Percentiles rank a stretch among this genome's conserved stretches.
Conservation (phyloP, 73 alveolate genomes). For the Paramecium caudatum region DNA sequence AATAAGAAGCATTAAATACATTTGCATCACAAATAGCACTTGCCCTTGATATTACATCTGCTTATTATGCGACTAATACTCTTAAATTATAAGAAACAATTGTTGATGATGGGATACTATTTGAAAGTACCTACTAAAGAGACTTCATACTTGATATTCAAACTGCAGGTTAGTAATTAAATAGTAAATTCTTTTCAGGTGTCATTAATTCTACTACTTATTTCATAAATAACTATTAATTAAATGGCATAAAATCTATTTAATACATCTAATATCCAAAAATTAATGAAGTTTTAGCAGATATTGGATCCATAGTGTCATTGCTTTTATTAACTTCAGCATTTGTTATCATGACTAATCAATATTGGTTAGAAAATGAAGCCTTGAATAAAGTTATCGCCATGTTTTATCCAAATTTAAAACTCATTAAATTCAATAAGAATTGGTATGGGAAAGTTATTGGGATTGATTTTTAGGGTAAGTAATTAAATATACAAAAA, state of each 20-base stretch:
- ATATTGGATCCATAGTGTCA: constrained; percentile 65
- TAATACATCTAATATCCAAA: constrained; percentile 16
- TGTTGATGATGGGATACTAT: background rate
- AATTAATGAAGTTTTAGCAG: constrained; percentile 53
- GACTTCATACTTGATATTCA: constrained; percentile 4
- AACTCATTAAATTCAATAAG: background rate
- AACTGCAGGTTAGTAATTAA: constrained; percentile 14
- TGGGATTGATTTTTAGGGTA: background rate
- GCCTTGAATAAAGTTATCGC: background rate
- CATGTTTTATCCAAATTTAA: constrained; percentile 40
- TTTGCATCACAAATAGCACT: background rate
- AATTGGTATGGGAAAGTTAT: constrained; percentile 40
- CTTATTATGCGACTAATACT: background rate
- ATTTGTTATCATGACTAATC: constrained; percentile 20
- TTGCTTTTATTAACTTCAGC: background rate
- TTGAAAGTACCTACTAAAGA: background rate
- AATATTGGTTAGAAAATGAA: constrained; percentile 23
- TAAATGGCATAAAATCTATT: background rate
- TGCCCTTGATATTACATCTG: background rate
- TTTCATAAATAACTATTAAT: background rate
- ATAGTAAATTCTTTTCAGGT: background rate
- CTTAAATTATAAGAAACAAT: background rate
- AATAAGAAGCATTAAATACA: background rate
- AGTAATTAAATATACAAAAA: background rate
- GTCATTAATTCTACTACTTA: background rate